Conservation (phyloP, 805 yeast genomes). For the Candida ipomoeae region DNA sequence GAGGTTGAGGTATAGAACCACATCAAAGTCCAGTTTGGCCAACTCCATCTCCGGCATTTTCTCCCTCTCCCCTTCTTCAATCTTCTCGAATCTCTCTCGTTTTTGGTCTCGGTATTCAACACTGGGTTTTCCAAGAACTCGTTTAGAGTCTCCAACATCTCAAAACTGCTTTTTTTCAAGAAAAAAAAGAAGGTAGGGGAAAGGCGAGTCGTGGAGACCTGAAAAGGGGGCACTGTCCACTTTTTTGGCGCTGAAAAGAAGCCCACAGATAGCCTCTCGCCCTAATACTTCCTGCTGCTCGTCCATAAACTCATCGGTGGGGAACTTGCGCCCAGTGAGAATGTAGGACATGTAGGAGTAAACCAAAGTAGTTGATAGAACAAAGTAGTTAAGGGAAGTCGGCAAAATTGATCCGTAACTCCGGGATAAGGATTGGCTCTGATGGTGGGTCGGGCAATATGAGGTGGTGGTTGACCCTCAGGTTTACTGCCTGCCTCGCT, state of each 20-base stretch:
- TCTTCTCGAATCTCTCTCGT: too few relatives aligned
- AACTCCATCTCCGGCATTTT: too few relatives aligned
- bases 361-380: too few relatives aligned
- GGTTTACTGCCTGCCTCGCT: too few relatives aligned
- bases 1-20: too few relatives aligned
- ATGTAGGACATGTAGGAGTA: slow-evolving; percentile 62
- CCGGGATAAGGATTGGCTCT: too few relatives aligned
- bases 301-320: slow-evolving; percentile 53
- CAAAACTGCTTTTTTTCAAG: slow-evolving; percentile 52
- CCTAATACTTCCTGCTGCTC: slow-evolving; percentile 16
- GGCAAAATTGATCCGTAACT: too few relatives aligned
- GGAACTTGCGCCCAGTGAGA: slow-evolving; percentile 76
- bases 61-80: too few relatives aligned
- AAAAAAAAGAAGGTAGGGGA: slow-evolving; percentile 66
- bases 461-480: too few relatives aligned
- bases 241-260: slow-evolving; percentile 37
- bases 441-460: too few relatives aligned
- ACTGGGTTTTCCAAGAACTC: slow-evolving; percentile 80
- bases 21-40: too few relatives aligned
- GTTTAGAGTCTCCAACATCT: slow-evolving; percentile 63
- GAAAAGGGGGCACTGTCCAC: neutral
- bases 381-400: too few relatives aligned
- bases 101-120: slow-evolving; percentile 57
- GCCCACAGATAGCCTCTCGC: slow-evolving; percentile 9
- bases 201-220: slow-evolving; percentile 22